Base-by-base conservation (phyloP, 2,329 filamentous ascomycete species). In the Ciborinia camelliae region DNA sequence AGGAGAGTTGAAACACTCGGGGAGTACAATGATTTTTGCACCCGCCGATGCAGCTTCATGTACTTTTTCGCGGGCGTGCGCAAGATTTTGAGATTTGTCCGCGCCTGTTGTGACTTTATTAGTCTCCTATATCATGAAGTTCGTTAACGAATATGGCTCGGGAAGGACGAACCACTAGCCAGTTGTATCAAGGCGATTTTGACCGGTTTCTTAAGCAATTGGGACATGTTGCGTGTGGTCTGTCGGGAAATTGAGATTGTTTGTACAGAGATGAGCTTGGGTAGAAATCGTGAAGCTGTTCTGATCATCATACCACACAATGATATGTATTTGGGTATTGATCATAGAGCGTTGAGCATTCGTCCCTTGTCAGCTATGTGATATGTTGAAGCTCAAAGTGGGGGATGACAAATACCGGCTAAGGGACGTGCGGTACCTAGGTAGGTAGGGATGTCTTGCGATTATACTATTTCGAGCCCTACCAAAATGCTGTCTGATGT, bases 1-100 rank as follows among this genome's bases (percentile, higher is more conserved):
- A 10, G 95, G 95, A 50, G 91, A 96, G 81, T 99, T 99, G 86
- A 99, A 99, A 83, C 95, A 99, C 81, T 99, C 95, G 43, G 95
- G 95, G 23, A 99, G 85, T 41, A 98, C 92, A 69, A 98, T 88
- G 66, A 99, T 87, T 65, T 90, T 87, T 66, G 94, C 92, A 70
- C 94, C 94, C 4, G 80, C 80, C 32, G 81, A 77, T 30, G 92
- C 89, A 6, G 95, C 94, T 76, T 92, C 88, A 68, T 92, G 84
- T 65, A 98, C 92, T 76, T 95, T 93, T 51, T 83, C 82, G 65
- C 90, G 89, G 15, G 95, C 94, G 76, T 89, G 89, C 28, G 83
- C 75, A 68, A 99, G 91, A 79, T 99, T 99, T 70, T 84, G 84
- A 14, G 87, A 76, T 81, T 99, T 99, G 81, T 97, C 91, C 69